A percentile compares a stretch with the other conserved stretches of the same genome.
Conservation (phyloP, 179 eudicot species). For the Nepenthes alata region DNA sequence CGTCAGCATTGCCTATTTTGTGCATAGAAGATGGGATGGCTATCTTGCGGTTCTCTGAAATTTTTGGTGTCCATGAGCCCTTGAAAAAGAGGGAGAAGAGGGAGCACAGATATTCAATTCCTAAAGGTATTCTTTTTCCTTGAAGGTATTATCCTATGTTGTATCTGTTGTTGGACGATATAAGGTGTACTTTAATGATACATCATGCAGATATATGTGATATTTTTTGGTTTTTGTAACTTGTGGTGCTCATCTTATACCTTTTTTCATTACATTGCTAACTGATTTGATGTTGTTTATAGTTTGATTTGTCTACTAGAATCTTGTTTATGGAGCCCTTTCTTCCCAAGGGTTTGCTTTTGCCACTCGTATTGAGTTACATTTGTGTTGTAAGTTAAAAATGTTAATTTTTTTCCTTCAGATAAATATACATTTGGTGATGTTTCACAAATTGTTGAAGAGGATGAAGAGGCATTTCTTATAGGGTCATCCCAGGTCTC, state of each 20-base stretch:
- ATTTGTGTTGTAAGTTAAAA: slow-evolving; percentile 3
- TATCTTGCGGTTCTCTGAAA: slow-evolving; percentile 86
- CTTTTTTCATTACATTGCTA: neutral
- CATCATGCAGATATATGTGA: neutral
- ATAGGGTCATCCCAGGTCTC: slow-evolving; percentile 35
- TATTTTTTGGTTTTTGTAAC: neutral
- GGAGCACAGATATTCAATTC: slow-evolving; percentile 42
- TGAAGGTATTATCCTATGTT: neutral
- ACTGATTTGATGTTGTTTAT: neutral
- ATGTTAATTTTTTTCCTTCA: slow-evolving; percentile 13
- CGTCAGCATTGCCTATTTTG: slow-evolving; percentile 55
- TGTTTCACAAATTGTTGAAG: slow-evolving; percentile 54
- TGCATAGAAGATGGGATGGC: slow-evolving; percentile 68
- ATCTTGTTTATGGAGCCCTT: neutral
- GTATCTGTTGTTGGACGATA: neutral
- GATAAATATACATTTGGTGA: slow-evolving; percentile 57
- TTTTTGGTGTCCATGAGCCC: slow-evolving; percentile 74
- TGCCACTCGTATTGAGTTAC: neutral
- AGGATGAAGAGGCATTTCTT: slow-evolving; percentile 64
- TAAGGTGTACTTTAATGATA: neutral
- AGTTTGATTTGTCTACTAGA: neutral
- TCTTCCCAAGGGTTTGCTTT: slow-evolving; percentile 1
- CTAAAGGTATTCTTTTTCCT: slow-evolving; percentile 42
- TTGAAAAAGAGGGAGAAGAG: slow-evolving; percentile 45
- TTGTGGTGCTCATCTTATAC: neutral